Base-by-base conservation (phyloP, 2,329 filamentous ascomycete species). In the Stachybotrys elegans region DNA sequence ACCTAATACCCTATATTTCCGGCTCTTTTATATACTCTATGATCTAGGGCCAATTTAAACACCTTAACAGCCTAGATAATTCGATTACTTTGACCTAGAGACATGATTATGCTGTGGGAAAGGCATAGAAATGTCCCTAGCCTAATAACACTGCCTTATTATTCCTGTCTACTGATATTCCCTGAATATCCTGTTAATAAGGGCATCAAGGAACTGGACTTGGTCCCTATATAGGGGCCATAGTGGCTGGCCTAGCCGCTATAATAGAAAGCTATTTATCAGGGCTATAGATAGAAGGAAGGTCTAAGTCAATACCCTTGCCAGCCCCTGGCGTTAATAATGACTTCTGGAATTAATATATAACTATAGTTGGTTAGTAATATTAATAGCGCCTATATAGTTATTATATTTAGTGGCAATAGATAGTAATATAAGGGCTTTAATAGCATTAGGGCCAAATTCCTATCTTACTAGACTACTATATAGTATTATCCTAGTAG, bases 311-410 rank as follows among this genome's bases (percentile, higher is more conserved):
- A 29, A n/a, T n/a, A n/a, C 25, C 25, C 25, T 29, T 9, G 25
- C 25, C n/a, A n/a, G 25, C 9, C 25, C 25, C 9, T n/a, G 25
- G 9, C 25, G 9, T 29, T 29, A n/a, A n/a, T n/a, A n/a, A n/a
- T 29, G 25, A n/a, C n/a, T n/a, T 9, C n/a, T n/a, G 25, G 25
- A 29, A 9, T 29, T n/a, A n/a, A 29, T 29, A 29, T 29, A 9
- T 9, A 35, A 31, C 35, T 38, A 31, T 13, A 44, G 22, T 23
- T 51, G 42, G 34, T 49, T 37, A 32, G 29, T 45, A 22, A 37
- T 25, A 46, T 51, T 42, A 16, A 51, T 38, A 25, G 22, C 31
- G 43, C 43, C 42, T 38, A 51, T 49, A 17, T 47, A 17, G 27
- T 48, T 20, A 20, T n/a, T n/a, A n/a, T n/a, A n/a, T n/a, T n/a